Evolutionary conservation across 768 basidiomycete genomes (phyloP), one percentile per base, ranked within the genome.

Genomic region (Xerocomus spinulosus): DNA sequence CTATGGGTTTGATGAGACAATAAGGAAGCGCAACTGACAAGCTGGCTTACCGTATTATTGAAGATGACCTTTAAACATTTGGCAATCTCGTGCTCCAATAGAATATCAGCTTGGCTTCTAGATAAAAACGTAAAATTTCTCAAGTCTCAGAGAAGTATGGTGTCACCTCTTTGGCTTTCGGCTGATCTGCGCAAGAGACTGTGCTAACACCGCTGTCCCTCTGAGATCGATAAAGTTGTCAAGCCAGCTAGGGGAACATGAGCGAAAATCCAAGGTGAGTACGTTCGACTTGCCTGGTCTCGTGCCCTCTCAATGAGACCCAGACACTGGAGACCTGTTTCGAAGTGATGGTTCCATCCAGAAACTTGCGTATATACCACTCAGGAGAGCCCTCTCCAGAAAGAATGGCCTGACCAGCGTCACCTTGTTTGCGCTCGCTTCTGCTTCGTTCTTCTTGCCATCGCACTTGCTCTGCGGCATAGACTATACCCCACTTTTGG

Each of bases 401-500:
- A 18, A 75, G 64, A 6, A 70, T 67, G 7, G 79, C 56, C 46
- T 80, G 79, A 6, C 83, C 81, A 3, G 73, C 61, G 52, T 86
- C 85, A 6, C 70, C 70, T 58, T 82, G 82, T 60, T 73, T 81
- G 61, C 72, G 80, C 47, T 82, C 80, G 52, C 83, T 79, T 56
- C 81, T 76, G 52, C 72, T 76, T 58, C 78, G 81, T 56, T 84
- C 83, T 39, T 85, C 82, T 56, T 79, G 81, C 84, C 87, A 92
- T 35, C 86, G 78, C 44, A 85, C 74, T 46, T 86, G 84, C 57
- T 88, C 86, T 55, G 89, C 85, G 49, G 81, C 88, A 62, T 85
- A 79, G 6, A 99, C 86, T 62, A 98, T 80, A 54, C 76, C 74
- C 94, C 95, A 99, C 70, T 97, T 97, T 66, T 91, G 89, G 25